Conservation (phyloP, 1,139 yeast genomes). For the Blastobotrys proliferans region DNA sequence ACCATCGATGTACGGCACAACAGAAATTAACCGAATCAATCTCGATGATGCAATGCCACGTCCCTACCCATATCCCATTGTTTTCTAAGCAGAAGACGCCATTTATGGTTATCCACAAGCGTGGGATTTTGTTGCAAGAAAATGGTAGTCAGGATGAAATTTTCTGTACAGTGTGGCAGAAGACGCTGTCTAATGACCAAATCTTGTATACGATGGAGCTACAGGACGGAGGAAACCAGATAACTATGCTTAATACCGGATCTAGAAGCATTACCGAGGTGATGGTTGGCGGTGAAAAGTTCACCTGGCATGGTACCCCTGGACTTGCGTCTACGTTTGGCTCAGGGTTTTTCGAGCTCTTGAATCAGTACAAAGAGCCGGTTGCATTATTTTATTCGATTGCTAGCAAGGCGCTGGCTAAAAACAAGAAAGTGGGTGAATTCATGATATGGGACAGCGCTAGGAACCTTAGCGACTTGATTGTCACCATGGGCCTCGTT, state of each 20-base stretch:
- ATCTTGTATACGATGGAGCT: conserved; percentile 10
- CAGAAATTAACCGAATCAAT: background rate
- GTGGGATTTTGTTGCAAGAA: conserved; percentile 2
- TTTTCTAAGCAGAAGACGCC: conserved; percentile 7
- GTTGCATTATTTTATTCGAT: conserved; percentile 10
- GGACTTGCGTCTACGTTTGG: conserved; percentile 14
- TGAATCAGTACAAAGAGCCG: conserved; percentile 4
- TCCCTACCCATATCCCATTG: conserved; percentile 10
- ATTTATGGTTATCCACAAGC: conserved; percentile 4
- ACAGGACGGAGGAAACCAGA: background rate
- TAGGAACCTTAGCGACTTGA: background rate
- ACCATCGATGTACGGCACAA: background rate
- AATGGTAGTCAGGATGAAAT: background rate
- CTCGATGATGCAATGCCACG: conserved; percentile 3
- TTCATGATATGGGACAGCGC: conserved; percentile 9
- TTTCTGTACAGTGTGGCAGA: conserved; percentile 11
- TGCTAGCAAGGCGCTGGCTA: conserved; percentile 8
- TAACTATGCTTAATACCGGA: conserved; percentile 11
- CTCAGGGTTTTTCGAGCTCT: conserved; percentile 11
- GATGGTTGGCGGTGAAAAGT: background rate
- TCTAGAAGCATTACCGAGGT: conserved; percentile 7
- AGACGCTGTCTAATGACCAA: conserved; percentile 10
- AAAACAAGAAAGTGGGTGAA: conserved; percentile 10
- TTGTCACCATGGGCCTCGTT: conserved; percentile 11
- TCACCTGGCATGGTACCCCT: conserved; percentile 11